Evolutionary conservation across 1,284 basidiomycete genomes (phyloP).

Genomic region (Boletus sp.): DNA sequence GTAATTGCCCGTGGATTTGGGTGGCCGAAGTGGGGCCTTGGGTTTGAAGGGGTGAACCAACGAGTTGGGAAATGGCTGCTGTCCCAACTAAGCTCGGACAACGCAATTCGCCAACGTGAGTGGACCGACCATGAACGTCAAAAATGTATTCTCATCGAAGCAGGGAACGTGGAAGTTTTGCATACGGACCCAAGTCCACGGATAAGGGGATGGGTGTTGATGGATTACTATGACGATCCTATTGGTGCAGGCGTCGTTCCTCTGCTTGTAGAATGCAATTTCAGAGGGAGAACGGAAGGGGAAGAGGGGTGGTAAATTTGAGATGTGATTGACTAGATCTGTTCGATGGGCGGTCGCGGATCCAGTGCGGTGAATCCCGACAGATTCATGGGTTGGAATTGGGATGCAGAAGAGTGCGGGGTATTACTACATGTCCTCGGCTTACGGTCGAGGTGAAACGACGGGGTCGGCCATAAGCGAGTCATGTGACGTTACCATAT

Average conservation of each 20-base stretch:
- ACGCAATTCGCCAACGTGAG: background rate
- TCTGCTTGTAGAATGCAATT: slow-evolving; percentile 75
- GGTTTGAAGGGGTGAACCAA: slow-evolving; percentile 80
- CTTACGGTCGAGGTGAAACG: background rate
- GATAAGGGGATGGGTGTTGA: slow-evolving; percentile 59
- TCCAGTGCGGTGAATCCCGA: slow-evolving; percentile 1
- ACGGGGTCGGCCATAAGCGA: too few species aligned
- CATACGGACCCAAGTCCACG: slow-evolving; percentile 9
- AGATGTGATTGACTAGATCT: background rate
- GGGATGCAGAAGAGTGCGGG: background rate
- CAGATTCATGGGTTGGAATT: background rate
- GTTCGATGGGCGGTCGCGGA: background rate
- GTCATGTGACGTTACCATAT: background rate
- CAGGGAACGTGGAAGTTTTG: background rate
- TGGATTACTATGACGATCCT: slow-evolving; percentile 69
- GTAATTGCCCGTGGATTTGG: slow-evolving; percentile 76
- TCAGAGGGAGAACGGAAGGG: slow-evolving; percentile 44
- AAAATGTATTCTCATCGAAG: background rate
- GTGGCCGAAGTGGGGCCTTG: slow-evolving; percentile 68
- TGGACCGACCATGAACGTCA: background rate
- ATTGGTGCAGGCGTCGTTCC: slow-evolving; percentile 48
- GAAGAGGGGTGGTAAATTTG: slow-evolving; percentile 47
- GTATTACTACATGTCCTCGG: background rate
- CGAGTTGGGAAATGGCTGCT: slow-evolving; percentile 70
- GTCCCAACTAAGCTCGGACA: slow-evolving; percentile 37